Evolutionary conservation across 345 rosid species (phyloP).

Genomic region (Gossypium herbaceum): DNA sequence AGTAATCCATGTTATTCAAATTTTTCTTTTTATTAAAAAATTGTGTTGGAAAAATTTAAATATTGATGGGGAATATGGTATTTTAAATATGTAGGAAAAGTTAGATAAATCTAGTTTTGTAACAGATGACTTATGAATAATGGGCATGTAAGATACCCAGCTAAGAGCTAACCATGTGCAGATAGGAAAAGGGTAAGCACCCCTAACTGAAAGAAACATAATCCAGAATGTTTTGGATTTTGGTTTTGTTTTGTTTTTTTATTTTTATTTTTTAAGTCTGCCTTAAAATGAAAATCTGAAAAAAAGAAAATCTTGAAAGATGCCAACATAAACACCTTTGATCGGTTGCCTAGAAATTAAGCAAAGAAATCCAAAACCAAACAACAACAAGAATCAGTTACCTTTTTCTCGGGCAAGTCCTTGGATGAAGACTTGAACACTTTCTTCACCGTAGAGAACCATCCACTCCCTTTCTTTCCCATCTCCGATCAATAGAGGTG

Average conservation of each 20-base stretch:
- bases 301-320: not conserved
- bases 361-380: not conserved
- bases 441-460: conserved; percentile 57
- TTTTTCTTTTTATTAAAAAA: too few relatives aligned
- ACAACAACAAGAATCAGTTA: not conserved
- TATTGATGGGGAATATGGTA: too few relatives aligned
- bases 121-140: too few relatives aligned
- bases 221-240: not conserved
- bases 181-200: not conserved
- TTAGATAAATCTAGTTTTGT: too few relatives aligned
- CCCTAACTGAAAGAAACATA: not conserved
- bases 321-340: not conserved
- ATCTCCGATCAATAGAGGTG: conserved; percentile 19
- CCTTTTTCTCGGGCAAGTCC: conserved; percentile 52
- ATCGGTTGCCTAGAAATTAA: conserved; percentile 7
- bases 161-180: not conserved
- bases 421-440: conserved; percentile 75
- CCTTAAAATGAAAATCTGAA: conserved; percentile 8
- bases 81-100: too few relatives aligned
- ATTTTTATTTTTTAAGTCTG: not conserved
- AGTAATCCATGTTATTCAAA: too few relatives aligned
- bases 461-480: conserved; percentile 7
- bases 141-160: too few relatives aligned
- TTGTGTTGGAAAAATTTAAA: too few relatives aligned
- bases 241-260: not conserved